Percentiles rank a stretch among this genome's conserved stretches.
Conservation (phyloP, 2,329 filamentous ascomycete genomes). For the Penicillium hordei region DNA sequence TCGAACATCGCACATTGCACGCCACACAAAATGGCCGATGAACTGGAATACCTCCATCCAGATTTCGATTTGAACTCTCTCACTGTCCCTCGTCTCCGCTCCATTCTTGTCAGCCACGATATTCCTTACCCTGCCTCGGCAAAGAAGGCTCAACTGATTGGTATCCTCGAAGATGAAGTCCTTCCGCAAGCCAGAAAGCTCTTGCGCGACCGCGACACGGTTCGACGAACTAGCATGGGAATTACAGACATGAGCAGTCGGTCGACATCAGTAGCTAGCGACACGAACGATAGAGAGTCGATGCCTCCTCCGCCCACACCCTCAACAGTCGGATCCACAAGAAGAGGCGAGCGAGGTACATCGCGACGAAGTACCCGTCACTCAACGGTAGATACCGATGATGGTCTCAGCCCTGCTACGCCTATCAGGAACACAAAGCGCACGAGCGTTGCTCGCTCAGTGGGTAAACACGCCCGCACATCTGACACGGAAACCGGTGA, state of each 20-base stretch:
- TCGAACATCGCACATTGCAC: slow-evolving; percentile 1
- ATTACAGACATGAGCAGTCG: slow-evolving; percentile 72
- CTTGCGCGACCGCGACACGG: slow-evolving; percentile 70
- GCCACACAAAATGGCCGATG: slow-evolving; percentile 48
- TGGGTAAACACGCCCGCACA: slow-evolving; percentile 33
- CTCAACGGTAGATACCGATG: slow-evolving; percentile 41
- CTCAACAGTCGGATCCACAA: slow-evolving; percentile 53
- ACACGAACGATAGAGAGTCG: slow-evolving; percentile 54
- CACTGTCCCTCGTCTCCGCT: slow-evolving; percentile 84
- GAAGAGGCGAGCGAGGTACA: slow-evolving; percentile 54
- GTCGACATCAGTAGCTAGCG: slow-evolving; percentile 61
- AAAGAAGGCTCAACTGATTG: slow-evolving; percentile 86
- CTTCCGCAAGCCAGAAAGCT: slow-evolving; percentile 76
- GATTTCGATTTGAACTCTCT: slow-evolving; percentile 81
- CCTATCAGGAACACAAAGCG: slow-evolving; percentile 29
- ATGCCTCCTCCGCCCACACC: slow-evolving; percentile 51
- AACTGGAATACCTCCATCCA: slow-evolving; percentile 79
- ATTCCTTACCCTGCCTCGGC: slow-evolving; percentile 82
- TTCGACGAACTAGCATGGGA: slow-evolving; percentile 82
- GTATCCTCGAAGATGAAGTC: slow-evolving; percentile 77
- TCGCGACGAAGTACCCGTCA: slow-evolving; percentile 53
- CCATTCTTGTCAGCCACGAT: slow-evolving; percentile 86
- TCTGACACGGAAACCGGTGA: slow-evolving; percentile 36
- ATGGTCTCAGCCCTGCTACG: slow-evolving; percentile 28
- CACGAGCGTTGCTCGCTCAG: slow-evolving; percentile 37